Evolutionary conservation across 208 protist genomes (phyloP), one percentile per base, ranked within the genome.

Genomic region (Trypanosoma lewisi): DNA sequence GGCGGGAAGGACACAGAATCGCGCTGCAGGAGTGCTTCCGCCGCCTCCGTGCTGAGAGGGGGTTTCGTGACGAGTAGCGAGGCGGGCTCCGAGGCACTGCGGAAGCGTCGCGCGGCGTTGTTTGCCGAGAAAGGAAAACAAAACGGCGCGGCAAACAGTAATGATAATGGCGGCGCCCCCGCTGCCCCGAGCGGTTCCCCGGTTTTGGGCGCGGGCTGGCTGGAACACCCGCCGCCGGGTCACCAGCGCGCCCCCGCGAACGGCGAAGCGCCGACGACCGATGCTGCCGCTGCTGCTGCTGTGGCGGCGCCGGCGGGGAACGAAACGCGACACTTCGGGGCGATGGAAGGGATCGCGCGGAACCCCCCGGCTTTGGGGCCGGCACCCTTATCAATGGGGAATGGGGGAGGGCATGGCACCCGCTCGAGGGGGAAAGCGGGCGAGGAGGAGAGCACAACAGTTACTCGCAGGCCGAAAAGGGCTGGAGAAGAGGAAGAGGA

Each of bases 61-160:
- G 39, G 55, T 41, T 23, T 23, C 21, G 42, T 6, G 9, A 17
- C 19, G 19, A 37, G 53, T 21, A 34, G 52, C 21, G 54, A 45
- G 19, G 17, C 62, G 9, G 63, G 62, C 42, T 8, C 7, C 0
- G 79, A 84, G 42, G 78, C 83, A 2, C 76, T 90, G 17, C 68
- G 68, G 23, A 65, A 60, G 12, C 73, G 87, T n/a, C 83, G 87
- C 2, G 69, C 77, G 28, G 77, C 75, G 16, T 73, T 90, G 33
- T 90, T 93, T 33, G 54, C 65, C 25, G n/a, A 9, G 21, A 11
- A 6, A 3, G 12, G 30, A 8, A 11, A 28, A 0, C 17, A 39
- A 53, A 8, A 31, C 31, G 19, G 42, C 4, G 23, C 5, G 21
- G 27, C 34, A 17, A 4, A 33, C 30, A 63, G 5, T 37, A 27